Evolutionary conservation across 2,329 filamentous ascomycete genomes (phyloP).

Genomic region (Talaromyces sp.): DNA sequence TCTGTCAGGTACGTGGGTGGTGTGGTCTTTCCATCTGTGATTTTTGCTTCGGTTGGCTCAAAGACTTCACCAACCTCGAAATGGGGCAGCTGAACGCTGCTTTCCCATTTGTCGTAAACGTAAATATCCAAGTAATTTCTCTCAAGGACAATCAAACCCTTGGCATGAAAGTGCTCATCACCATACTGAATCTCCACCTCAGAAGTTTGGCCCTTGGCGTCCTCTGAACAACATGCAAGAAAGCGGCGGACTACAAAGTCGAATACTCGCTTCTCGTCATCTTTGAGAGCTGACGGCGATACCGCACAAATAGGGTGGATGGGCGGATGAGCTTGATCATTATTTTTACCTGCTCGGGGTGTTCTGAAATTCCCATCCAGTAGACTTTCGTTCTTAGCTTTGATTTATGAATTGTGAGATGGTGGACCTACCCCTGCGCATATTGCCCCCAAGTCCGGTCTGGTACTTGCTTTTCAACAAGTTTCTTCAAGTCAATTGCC

Average conservation of each 20-base stretch:
- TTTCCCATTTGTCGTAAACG: constrained; percentile 94
- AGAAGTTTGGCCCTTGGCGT: constrained; percentile 81
- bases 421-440: constrained; percentile 58
- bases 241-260: constrained; percentile 92
- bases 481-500: constrained; percentile 74
- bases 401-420: neutral
- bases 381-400: constrained; percentile 45
- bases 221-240: constrained; percentile 90
- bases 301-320: constrained; percentile 94
- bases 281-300: constrained; percentile 57
- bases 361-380: constrained; percentile 73
- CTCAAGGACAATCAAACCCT: constrained; percentile 79
- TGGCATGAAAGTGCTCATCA: constrained; percentile 74
- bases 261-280: constrained; percentile 72
- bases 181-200: constrained; percentile 84
- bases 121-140: constrained; percentile 95
- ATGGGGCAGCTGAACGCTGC: constrained; percentile 73
- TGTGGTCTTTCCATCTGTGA: constrained; percentile 85
- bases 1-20: constrained; percentile 87
- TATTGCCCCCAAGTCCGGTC: constrained; percentile 76
- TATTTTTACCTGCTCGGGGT: constrained; percentile 78
- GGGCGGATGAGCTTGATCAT: constrained; percentile 95
- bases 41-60: constrained; percentile 80
- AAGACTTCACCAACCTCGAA: constrained; percentile 79
- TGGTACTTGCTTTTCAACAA: constrained; percentile 80